A percentile compares a stretch with the other conserved stretches of the same genome.
Evolutionary conservation across 768 basidiomycete genomes (phyloP).

Genomic region (Leucosporidium scottii): DNA sequence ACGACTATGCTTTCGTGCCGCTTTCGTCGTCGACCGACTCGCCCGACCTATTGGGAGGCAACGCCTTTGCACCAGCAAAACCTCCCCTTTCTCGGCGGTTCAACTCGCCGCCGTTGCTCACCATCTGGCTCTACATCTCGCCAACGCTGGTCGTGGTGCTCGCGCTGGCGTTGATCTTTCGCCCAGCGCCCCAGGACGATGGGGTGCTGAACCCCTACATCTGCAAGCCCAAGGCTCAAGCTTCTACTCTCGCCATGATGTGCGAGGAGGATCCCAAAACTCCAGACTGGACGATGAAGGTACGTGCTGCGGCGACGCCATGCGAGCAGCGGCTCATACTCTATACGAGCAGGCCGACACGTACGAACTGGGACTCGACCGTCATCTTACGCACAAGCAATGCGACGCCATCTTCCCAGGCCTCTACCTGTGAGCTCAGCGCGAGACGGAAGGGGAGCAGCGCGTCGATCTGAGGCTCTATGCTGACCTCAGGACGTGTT

Average conservation of each 20-base stretch:
- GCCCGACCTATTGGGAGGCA: too few relatives aligned
- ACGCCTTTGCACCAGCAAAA: too few relatives aligned
- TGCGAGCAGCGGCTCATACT: neutral
- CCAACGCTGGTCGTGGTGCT: neutral
- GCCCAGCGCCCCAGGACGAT: neutral
- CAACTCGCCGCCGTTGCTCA: too few relatives aligned
- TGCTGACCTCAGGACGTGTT: neutral
- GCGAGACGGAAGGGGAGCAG: neutral
- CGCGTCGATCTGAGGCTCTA: neutral
- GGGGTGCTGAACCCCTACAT: conserved; percentile 19
- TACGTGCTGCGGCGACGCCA: too few relatives aligned
- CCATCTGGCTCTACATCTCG: conserved; percentile 16
- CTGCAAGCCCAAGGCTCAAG: conserved; percentile 4
- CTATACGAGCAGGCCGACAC: neutral
- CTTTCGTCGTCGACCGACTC: too few relatives aligned
- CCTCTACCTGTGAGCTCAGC: conserved; percentile 18
- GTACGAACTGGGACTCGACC: conserved; percentile 17
- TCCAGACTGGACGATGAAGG: neutral
- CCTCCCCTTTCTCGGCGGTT: too few relatives aligned
- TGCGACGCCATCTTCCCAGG: conserved; percentile 26
- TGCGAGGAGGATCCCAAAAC: neutral
- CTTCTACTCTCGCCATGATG: neutral
- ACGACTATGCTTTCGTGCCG: too few relatives aligned
- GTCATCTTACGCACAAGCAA: conserved; percentile 13
- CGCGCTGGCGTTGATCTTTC: conserved; percentile 5